Evolutionary conservation across 2,329 filamentous ascomycete species (phyloP).

Genomic region (Ampelomyces quisqualis): DNA sequence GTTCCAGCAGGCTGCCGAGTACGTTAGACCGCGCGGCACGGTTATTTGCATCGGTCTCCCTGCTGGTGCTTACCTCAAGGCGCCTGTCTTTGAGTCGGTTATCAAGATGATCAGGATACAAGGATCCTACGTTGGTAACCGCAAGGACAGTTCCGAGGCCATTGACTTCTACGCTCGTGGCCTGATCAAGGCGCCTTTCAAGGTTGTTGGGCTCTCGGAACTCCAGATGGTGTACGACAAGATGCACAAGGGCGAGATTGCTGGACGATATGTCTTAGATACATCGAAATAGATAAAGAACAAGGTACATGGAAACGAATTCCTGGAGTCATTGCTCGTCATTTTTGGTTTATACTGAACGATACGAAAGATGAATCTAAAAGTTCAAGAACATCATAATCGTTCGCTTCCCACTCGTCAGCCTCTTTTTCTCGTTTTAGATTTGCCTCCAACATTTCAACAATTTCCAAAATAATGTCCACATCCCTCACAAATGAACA

Average conservation of each 20-base stretch:
- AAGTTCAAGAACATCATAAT: too few species aligned
- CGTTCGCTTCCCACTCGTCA: too few species aligned
- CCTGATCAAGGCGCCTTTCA: constrained; percentile 83
- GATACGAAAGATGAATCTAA: too few species aligned
- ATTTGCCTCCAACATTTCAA: too few species aligned
- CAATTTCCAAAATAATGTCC: too few species aligned
- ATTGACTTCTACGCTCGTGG: constrained; percentile 86
- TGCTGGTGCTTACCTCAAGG: constrained; percentile 70
- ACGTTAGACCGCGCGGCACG: constrained; percentile 78
- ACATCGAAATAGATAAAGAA: constrained; percentile 47
- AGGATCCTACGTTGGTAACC: constrained; percentile 85
- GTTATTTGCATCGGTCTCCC: constrained; percentile 91
- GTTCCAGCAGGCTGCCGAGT: constrained; percentile 90
- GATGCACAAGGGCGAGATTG: constrained; percentile 66
- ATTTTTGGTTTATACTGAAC: too few species aligned
- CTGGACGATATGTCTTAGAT: constrained; percentile 78
- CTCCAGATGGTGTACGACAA: constrained; percentile 77
- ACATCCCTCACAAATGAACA: too few species aligned
- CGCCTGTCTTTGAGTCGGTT: constrained; percentile 87
- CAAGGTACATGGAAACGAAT: not conserved
- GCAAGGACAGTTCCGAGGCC: constrained; percentile 82
- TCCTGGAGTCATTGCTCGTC: not conserved
- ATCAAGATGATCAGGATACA: constrained; percentile 89
- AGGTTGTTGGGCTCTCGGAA: constrained; percentile 78
- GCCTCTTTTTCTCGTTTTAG: too few species aligned